Evolutionary conservation across 192 early-diverging fungal species (phyloP), one percentile per base, ranked within the genome.

Genomic region (Bifiguratus adelaidae): DNA sequence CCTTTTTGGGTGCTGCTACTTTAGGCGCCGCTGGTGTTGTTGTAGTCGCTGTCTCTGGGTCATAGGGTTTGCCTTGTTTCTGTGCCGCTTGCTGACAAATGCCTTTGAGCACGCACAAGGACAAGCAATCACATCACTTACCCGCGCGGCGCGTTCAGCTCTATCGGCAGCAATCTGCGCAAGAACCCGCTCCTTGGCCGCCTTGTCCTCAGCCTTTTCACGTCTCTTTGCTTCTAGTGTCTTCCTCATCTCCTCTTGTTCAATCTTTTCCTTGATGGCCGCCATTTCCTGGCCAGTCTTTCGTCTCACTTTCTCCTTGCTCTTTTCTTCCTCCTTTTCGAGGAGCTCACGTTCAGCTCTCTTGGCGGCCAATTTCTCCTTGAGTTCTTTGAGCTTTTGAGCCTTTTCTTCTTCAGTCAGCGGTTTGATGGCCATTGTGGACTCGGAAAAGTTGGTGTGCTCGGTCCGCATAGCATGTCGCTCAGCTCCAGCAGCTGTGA

Each of bases 91-190:
- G 35, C 67, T 60, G 23, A 3, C 38, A 51, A 41, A 29, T 37
- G 16, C 15, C 49, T n/a, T 32, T 47, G 11, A 19, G 26, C 32
- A 4, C 9, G 47, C 20, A 41, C 8, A 29, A n/a, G 44, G n/a
- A 35, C 28, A 4, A 11, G 47, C 20, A 41, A 11, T 23, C 13
- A 48, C 25, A 19, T 13, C 4, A 45, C 24, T 23, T 65, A 82
- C 78, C 68, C 82, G 76, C 2, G 77, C 70, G 0, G 68, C 65
- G 8, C 89, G 47, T 28, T 89, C 88, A 34, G 52, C 59, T 53
- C 82, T 88, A 55, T 92, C 89, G 13, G 61, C 67, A 52, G 91
- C 89, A 53, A 92, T 85, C 53, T 84, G 78, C 8, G 74, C 77
- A 45, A 77, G 81, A 46, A 92, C 81, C 46, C 74, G 76, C n/a